Base-by-base conservation (phyloP, 2,329 filamentous ascomycete species). In the Colletotrichum somersetense region DNA sequence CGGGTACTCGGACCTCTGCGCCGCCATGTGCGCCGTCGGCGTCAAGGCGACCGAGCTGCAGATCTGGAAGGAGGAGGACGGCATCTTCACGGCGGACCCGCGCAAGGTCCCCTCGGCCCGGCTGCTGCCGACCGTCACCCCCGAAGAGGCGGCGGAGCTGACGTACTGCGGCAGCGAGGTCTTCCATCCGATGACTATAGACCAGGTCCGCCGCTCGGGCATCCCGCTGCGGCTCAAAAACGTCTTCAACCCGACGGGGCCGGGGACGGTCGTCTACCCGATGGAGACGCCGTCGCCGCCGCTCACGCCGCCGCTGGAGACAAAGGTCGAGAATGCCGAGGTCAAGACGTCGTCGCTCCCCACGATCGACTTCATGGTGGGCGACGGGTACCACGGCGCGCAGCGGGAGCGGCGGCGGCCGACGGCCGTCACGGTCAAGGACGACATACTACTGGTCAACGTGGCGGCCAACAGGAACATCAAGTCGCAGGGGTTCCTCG, bases 21-120 rank as follows among this genome's bases (percentile, higher is more conserved):
- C 96, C 16, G 95, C 96, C 5, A 86, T 99, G 33, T 92, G 95
- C 58, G 95, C 96, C 1, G 95, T 99, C 11, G 96, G 95, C 3
- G 85, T 96, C 26, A 86, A 89, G 76, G 96, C 96, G 0, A 85
- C 91, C 66, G 96, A 99, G 81, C 88, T 99, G 59, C 96, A 99
- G 82, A 93, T 99, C 74, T 98, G 96, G 96, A 98, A 98, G 84
- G 96, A 99, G 81, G 96, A 98, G 7, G 96, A 99, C 80, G 95
- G 94, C 71, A 96, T 98, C 79, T 96, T 97, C 82, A 91, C 89
- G 1, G 87, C 88, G 6, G 95, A 98, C 78, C 95, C 95, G 3
- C 90, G 93, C 77, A 97, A 97, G 83, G 94, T 97, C 40, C 95
- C 96, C 2, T 98, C 96, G 0, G 96, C 96, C 23, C 88, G 92